Percentiles rank a stretch among this genome's conserved stretches.
Evolutionary conservation across 1,139 yeast species (phyloP).

Genomic region (Zhuliangozyma blackwelliae): DNA sequence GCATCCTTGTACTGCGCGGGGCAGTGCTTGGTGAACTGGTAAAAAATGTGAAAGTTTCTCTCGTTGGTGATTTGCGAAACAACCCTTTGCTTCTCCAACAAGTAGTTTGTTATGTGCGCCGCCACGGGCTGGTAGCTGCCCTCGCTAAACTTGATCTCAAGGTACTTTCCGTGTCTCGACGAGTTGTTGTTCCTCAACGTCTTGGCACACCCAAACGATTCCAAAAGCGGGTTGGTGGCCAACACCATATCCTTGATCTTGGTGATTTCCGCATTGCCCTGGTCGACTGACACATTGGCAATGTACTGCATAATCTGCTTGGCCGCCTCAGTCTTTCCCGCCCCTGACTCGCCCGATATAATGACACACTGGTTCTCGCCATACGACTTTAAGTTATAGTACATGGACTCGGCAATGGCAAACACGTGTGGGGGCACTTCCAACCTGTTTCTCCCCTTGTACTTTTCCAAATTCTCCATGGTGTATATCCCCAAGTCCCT

Average conservation of each 20-base stretch:
- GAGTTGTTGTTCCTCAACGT: conserved; percentile 94
- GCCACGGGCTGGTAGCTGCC: conserved; percentile 80
- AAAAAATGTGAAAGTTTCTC: conserved; percentile 95
- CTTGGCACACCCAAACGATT: conserved; percentile 98
- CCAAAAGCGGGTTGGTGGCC: conserved; percentile 94
- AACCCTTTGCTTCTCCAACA: conserved; percentile 91
- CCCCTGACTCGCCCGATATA: conserved; percentile 98
- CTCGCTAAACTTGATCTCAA: conserved; percentile 83
- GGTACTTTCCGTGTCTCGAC: conserved; percentile 94
- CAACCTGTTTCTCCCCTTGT: conserved; percentile 86
- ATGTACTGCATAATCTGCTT: conserved; percentile 98
- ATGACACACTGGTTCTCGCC: conserved; percentile 96
- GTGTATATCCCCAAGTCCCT: conserved; percentile 95
- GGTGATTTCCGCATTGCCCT: conserved; percentile 53
- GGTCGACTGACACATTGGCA: conserved; percentile 66
- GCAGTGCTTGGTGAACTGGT: conserved; percentile 92
- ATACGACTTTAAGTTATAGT: conserved; percentile 90
- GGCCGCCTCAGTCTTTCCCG: conserved; percentile 99
- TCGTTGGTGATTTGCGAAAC: conserved; percentile 90
- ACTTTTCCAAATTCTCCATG: conserved; percentile 64
- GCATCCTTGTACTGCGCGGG: conserved; percentile 76
- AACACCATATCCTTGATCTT: conserved; percentile 95
- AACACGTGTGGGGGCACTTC: conserved; percentile 99
- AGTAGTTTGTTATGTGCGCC: conserved; percentile 92
- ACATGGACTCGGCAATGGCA: conserved; percentile 97